phyloP scores from a whole-genome alignment of 148 eudicot genomes.

The Amaranthus hypochondriacus region DNA sequence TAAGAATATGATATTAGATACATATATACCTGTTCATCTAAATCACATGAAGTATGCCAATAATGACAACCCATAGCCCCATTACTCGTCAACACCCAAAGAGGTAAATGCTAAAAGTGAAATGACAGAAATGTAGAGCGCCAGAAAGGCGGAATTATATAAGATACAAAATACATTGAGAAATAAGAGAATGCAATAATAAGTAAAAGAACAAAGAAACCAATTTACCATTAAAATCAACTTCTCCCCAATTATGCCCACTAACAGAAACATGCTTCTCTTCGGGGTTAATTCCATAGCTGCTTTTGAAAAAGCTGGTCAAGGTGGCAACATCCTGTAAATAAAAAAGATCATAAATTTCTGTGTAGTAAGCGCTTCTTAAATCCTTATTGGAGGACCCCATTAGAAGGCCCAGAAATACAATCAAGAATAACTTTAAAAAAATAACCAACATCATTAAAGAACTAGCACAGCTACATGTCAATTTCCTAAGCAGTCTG shows the following conservation, averaged over 20 bases:
- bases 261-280: conserved; percentile 92
- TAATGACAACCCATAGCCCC: background rate
- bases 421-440: no score
- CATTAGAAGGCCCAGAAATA: no score
- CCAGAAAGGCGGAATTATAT: background rate
- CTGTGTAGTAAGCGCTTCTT: no score
- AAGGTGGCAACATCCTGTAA: conserved; percentile 75
- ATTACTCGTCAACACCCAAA: background rate
- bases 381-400: no score
- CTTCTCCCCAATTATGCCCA: conserved; percentile 97
- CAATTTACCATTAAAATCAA: conserved; percentile 66
- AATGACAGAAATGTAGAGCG: background rate
- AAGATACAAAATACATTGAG: background rate
- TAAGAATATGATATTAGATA: no score
- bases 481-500: no score
- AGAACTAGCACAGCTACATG: no score
- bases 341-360: background rate
- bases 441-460: no score
- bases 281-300: conserved; percentile 63
- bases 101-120: background rate
- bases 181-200: background rate
- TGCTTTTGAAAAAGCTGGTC: conserved; percentile 58
- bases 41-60: background rate
- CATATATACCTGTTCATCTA: no score
- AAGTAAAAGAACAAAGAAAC: background rate